Evolutionary conservation across 2,329 filamentous ascomycete species (phyloP).

Genomic region (Cordyceps tenuipes): DNA sequence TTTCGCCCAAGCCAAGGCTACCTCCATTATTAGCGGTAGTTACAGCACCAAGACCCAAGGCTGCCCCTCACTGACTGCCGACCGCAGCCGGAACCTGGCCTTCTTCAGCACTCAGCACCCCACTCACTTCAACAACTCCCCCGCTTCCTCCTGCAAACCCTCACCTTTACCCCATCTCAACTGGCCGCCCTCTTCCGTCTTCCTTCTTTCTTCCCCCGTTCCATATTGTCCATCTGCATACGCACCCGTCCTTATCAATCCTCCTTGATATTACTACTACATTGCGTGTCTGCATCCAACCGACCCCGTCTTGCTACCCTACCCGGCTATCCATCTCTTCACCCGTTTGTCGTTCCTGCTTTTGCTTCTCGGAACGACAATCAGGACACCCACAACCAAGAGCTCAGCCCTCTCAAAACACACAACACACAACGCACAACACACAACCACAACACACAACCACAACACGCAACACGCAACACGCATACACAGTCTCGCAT

Average conservation of each 20-base stretch:
- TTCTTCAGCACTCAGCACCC: neutral
- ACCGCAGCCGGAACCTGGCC: neutral
- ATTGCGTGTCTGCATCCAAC: neutral
- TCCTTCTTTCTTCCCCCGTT: neutral
- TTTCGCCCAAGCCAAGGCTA: neutral
- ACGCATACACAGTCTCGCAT: constrained; percentile 27
- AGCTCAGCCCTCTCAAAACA: neutral
- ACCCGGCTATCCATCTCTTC: neutral
- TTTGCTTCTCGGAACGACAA: neutral
- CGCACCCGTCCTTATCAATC: neutral
- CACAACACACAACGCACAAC: neutral
- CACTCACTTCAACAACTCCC: neutral
- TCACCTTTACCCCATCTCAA: constrained; percentile 1
- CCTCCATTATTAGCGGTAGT: no score
- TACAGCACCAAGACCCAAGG: no score
- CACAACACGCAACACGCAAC: neutral
- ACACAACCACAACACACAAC: neutral
- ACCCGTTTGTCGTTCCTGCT: neutral
- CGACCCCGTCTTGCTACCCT: neutral
- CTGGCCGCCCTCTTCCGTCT: neutral
- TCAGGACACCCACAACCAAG: neutral
- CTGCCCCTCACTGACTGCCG: neutral
- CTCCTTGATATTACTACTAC: neutral
- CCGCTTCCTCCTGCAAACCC: neutral
- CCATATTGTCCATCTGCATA: neutral